Evolutionary conservation across 2,329 filamentous ascomycete genomes (phyloP), one percentile per base, ranked within the genome.

Genomic region (Rhynchosporium graminicola): DNA sequence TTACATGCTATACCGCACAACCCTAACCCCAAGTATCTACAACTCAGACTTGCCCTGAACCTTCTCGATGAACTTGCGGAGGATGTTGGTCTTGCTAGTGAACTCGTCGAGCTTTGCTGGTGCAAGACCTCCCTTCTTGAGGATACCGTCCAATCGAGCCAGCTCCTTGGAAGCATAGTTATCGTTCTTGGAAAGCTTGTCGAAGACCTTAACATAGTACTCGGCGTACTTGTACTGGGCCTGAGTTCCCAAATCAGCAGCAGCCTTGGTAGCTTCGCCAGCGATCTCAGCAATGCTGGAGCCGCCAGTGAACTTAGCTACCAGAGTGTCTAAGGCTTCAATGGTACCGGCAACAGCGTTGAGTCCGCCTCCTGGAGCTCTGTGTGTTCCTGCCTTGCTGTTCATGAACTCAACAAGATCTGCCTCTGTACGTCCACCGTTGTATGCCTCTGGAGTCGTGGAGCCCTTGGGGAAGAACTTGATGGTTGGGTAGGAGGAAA

Each of bases 391-490:
- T 13, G 92, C 84, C 80, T 97, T 90, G 71, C 87, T 82, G 82
- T 99, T 99, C 78, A 99, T 75, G 80, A 89, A 99, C 4, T 83
- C 77, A 69, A 98, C 77, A 47, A 99, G 81, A 68, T 87, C 89
- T 52, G 84, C 81, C 81, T 97, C 92, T 56, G 81, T 80, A 69
- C 95, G 93, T 65, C 84, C 90, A 65, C 90, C 88, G 59, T 82
- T 79, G 83, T 97, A 99, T 51, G 81, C 74, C 71, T 88, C 83
- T 51, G 87, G 77, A 73, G 89, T 86, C 67, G 84, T 90, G 74
- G 87, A 90, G 70, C 92, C 93, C 76, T 89, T 90, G 70, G 92
- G 85, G 85, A 97, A 99, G 85, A 89, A 99, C 81, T 97, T 97
- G 82, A 99, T 97, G 66, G 95, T 99, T 56, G 95, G 95, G 83